Base-by-base conservation (phyloP, 1,284 basidiomycete genomes). In the Golubevia sp. region DNA sequence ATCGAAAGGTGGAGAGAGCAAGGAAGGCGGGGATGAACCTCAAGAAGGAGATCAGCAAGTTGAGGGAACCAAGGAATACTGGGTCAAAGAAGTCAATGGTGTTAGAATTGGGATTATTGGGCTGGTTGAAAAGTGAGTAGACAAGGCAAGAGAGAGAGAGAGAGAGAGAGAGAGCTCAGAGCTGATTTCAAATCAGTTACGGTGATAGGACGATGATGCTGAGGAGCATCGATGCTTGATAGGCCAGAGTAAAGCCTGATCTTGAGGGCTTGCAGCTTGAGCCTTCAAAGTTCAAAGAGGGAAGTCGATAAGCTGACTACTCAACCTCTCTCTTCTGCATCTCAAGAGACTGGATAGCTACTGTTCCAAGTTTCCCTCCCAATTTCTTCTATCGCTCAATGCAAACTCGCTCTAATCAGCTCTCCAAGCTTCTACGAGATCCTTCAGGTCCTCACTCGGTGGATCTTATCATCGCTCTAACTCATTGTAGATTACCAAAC, bases 401-500 rank as follows among this genome's bases (percentile, higher is more conserved):
- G 90, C 85, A 85, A 13, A 87, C 90, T 59, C 87, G 88, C 2
- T 90, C 88, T 1, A 74, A 88, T 15, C 86, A 88, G 34, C 87
- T 94, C 6, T 94, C 92, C 0, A 86, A 86, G 66, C 85, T 87
- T 51, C 87, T 95, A 5, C 88, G 93, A 8, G 90, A 92, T 82
- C 90, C 91, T 0, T 68, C 86, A 0, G 91, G 90, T 11, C 86
- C 88, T 61, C 85, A 91, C 75, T 87, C 86, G 56, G 92, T 91
- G 73, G 92, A 94, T 69, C 68, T 93, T 15, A 88, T 95, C 65
- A 88, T 94, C 62, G 92, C 92, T 0, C 84, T 94, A 55, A 94
- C 92, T 0, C 93, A 95, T 84, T 89, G 89, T 62, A 86, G 88
- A n/a, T 77, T 92, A 27, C 89, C 89, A 0, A 90, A 90, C 68